Evolutionary conservation across 1,284 basidiomycete genomes (phyloP).

Genomic region (Meira miltonrushii): DNA sequence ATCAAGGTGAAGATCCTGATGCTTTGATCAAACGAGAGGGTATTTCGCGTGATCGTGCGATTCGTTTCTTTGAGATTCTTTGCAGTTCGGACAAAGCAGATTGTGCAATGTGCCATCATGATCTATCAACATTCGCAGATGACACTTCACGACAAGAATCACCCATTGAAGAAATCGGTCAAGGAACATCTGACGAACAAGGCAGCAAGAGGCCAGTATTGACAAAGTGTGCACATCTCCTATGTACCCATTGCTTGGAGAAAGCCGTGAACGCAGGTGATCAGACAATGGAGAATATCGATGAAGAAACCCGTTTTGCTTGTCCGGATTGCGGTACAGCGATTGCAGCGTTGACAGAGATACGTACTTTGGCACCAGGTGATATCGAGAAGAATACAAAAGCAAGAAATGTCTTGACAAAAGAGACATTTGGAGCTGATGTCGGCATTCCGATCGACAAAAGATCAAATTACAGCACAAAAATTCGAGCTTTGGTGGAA

Average conservation of each 20-base stretch:
- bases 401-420: not conserved
- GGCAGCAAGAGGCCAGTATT: conserved; percentile 53
- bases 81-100: conserved; percentile 58
- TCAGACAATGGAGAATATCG: no score
- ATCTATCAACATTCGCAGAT: conserved; percentile 56
- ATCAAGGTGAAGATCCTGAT: conserved; percentile 54
- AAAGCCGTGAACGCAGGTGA: conserved; percentile 3
- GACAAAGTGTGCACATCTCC: conserved; percentile 89
- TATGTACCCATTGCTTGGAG: conserved; percentile 54
- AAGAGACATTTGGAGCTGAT: conserved; percentile 17
- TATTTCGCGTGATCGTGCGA: conserved; percentile 69
- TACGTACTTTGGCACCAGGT: conserved; percentile 23
- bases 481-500: conserved; percentile 42
- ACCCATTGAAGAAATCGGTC: not conserved
- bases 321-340: conserved; percentile 65
- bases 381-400: conserved; percentile 21
- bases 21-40: conserved; percentile 69
- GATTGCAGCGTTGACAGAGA: conserved; percentile 35
- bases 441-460: conserved; percentile 12
- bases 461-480: conserved; percentile 38
- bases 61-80: conserved; percentile 71
- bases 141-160: no score
- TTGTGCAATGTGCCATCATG: conserved; percentile 72
- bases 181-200: not conserved
- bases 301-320: conserved; percentile 42